A percentile compares a stretch with the other conserved stretches of the same genome.
Conservation (phyloP, 176 grass and related monocot species). For the Carex scoparia region DNA sequence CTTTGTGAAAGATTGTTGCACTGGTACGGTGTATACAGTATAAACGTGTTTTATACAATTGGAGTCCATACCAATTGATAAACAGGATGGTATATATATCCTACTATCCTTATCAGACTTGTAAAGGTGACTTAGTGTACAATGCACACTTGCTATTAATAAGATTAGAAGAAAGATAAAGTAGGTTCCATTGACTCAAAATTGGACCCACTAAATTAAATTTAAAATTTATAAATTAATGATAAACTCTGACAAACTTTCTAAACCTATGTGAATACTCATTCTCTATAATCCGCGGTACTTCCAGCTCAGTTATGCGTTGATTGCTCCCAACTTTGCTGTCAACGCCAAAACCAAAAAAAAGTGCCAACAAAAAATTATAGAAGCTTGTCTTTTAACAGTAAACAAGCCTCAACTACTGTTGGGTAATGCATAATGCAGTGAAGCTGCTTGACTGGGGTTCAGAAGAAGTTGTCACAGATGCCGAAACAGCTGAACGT, state of each 20-base stretch:
- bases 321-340: not conserved
- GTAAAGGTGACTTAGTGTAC: not conserved
- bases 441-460: conserved; percentile 89
- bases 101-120: not conserved
- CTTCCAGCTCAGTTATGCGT: not conserved
- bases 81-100: too few species aligned
- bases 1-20: not conserved
- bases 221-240: too few species aligned
- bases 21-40: not conserved
- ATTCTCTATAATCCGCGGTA: too few species aligned
- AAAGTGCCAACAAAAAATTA: not conserved
- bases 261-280: too few species aligned
- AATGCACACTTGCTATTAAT: too few species aligned
- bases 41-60: too few species aligned
- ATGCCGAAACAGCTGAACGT: not conserved
- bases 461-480: conserved; percentile 26
- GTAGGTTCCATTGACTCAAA: too few species aligned
- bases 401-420: not conserved
- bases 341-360: not conserved
- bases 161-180: too few species aligned
- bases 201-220: too few species aligned
- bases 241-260: too few species aligned
- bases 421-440: conserved; percentile 30
- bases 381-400: not conserved
- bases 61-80: too few species aligned